Percentiles rank a stretch among this genome's conserved stretches.
phyloP scores from a whole-genome alignment of 2,329 filamentous ascomycete genomes.

The Cordyceps sp. region DNA sequence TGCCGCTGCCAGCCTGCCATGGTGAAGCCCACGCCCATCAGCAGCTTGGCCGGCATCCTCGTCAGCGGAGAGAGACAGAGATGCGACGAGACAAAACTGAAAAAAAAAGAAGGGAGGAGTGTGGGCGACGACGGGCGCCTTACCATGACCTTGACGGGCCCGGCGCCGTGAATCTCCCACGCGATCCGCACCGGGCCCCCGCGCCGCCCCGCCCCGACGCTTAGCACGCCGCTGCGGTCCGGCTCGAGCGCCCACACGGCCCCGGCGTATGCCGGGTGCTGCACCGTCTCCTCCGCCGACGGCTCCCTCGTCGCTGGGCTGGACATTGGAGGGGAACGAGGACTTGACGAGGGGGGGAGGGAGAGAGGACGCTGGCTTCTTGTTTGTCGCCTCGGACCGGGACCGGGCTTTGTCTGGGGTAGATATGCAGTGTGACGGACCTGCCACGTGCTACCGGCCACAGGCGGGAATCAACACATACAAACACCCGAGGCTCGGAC shows the following conservation, averaged over 20 bases:
- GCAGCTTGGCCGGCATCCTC: constrained; percentile 32
- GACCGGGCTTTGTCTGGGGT: no score
- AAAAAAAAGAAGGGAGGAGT: no score
- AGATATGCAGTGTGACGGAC: no score
- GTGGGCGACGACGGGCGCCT: no score
- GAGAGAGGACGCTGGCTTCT: neutral
- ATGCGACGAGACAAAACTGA: no score
- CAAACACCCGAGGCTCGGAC: no score
- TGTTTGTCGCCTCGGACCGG: neutral
- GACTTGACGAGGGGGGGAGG: neutral
- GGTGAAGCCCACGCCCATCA: constrained; percentile 63
- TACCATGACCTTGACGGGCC: constrained; percentile 57
- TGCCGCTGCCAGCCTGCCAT: constrained; percentile 66
- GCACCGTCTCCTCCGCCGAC: constrained; percentile 39
- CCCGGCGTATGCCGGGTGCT: constrained; percentile 50
- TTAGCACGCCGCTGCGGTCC: constrained; percentile 38
- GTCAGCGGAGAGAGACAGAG: constrained; percentile 1
- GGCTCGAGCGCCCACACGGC: constrained; percentile 56
- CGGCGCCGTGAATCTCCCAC: constrained; percentile 68
- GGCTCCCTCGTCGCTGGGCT: constrained; percentile 28
- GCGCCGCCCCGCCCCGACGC: constrained; percentile 53
- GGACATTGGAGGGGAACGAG: constrained; percentile 1
- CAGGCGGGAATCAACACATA: no score
- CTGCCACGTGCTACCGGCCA: no score
- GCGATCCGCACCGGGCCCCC: constrained; percentile 56